Conservation (phyloP, 2,329 filamentous ascomycete genomes). For the Trichoderma sp. region DNA sequence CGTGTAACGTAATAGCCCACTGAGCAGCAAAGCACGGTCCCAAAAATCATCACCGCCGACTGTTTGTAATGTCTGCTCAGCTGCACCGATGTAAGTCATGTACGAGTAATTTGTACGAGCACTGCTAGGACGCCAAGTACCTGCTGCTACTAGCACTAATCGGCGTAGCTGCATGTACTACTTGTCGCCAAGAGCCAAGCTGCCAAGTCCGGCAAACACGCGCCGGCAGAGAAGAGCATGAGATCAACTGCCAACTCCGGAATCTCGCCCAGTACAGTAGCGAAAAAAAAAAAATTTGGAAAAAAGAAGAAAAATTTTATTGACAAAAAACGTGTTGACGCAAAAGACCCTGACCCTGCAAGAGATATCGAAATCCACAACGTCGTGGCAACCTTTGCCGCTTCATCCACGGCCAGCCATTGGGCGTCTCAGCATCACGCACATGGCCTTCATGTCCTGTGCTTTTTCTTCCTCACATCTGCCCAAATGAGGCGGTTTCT, state of each 20-base stretch:
- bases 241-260: conserved; percentile 20
- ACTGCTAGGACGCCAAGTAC: background rate
- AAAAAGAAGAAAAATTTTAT: background rate
- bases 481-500: conserved; percentile 4
- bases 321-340: background rate
- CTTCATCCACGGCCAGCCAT: conserved; percentile 15
- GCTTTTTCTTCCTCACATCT: background rate
- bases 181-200: conserved; percentile 5
- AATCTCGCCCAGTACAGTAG: background rate
- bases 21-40: background rate
- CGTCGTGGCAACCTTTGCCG: conserved; percentile 2
- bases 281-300: background rate
- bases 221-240: background rate
- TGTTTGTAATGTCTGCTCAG: background rate
- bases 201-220: background rate
- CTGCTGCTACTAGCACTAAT: background rate
- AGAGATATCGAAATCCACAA: background rate
- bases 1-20: background rate
- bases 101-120: background rate
- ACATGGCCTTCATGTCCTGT: conserved; percentile 2
- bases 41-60: background rate
- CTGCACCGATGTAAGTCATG: background rate
- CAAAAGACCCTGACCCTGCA: background rate
- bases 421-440: conserved; percentile 11
- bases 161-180: background rate